Evolutionary conservation across 2,329 filamentous ascomycete species (phyloP).

Genomic region (Diaporthe citrichinensis): DNA sequence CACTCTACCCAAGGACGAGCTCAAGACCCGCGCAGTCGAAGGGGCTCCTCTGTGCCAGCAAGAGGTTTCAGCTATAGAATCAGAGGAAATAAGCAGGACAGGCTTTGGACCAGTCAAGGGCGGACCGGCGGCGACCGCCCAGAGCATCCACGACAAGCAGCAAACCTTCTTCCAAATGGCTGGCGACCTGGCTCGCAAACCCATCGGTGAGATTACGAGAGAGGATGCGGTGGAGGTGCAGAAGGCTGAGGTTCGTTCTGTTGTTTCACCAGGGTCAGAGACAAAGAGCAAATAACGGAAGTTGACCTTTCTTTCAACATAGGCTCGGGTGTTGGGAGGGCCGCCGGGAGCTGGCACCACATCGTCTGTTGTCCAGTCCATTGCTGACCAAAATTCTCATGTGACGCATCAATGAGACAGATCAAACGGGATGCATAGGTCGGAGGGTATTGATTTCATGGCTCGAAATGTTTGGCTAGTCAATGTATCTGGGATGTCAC

Average conservation of each 20-base stretch:
- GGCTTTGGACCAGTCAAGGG: conserved; percentile 50
- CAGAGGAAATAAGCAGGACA: conserved; percentile 48
- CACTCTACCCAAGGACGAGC: conserved; percentile 7
- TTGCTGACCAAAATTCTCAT: background rate
- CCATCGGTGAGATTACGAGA: conserved; percentile 48
- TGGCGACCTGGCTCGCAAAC: conserved; percentile 49
- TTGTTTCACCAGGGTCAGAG: background rate
- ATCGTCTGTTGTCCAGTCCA: background rate
- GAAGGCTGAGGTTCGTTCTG: background rate
- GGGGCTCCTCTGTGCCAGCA: background rate
- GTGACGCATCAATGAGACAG: background rate
- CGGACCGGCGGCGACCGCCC: conserved; percentile 51
- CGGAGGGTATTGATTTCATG: background rate
- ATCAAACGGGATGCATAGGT: background rate
- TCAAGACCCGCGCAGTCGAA: conserved; percentile 13
- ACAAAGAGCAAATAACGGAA: background rate
- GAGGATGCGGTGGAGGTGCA: conserved; percentile 39
- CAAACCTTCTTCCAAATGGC: conserved; percentile 51
- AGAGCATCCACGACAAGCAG: conserved; percentile 52
- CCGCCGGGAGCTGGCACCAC: background rate
- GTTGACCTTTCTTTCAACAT: background rate
- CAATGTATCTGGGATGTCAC: background rate
- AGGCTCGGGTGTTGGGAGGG: background rate
- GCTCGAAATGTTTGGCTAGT: background rate
- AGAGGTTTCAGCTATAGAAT: background rate